A percentile compares a stretch with the other conserved stretches of the same genome.
Evolutionary conservation across 495 filamentous ascomycete genomes (phyloP).

Genomic region (Aspergillus kassunensis): DNA sequence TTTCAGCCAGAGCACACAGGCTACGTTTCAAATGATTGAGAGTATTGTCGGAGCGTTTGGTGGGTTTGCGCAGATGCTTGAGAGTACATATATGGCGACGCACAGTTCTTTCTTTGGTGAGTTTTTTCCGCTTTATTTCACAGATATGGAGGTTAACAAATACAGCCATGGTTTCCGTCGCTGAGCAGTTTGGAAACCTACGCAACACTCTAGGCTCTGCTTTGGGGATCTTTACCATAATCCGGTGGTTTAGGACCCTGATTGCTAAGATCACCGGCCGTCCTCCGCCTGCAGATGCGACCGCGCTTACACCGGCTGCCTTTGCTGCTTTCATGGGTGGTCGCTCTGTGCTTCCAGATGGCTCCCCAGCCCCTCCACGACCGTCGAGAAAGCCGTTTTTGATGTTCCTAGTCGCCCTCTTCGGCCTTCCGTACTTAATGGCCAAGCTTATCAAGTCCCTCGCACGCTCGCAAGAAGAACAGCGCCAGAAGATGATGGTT

Average conservation of each 20-base stretch:
- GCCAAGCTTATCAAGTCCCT: slow-evolving; percentile 84
- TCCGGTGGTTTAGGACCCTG: slow-evolving; percentile 88
- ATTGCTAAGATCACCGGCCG: slow-evolving; percentile 93
- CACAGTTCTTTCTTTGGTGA: slow-evolving; percentile 97
- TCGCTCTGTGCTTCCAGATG: slow-evolving; percentile 50
- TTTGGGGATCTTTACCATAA: slow-evolving; percentile 89
- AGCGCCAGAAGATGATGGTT: slow-evolving; percentile 52
- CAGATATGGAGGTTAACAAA: slow-evolving; percentile 13
- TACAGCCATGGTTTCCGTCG: slow-evolving; percentile 93
- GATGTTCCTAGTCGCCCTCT: slow-evolving; percentile 91
- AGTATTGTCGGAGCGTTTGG: slow-evolving; percentile 95
- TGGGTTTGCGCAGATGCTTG: slow-evolving; percentile 98
- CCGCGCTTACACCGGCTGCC: slow-evolving; percentile 77
- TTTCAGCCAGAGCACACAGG: slow-evolving; percentile 86
- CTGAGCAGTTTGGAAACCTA: slow-evolving; percentile 92
- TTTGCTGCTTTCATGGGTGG: slow-evolving; percentile 78
- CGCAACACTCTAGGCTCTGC: slow-evolving; percentile 93
- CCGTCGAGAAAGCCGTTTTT: slow-evolving; percentile 92
- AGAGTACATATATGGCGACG: slow-evolving; percentile 99
- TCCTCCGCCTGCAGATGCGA: slow-evolving; percentile 80
- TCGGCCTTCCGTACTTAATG: slow-evolving; percentile 95
- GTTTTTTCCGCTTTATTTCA: slow-evolving; percentile 25
- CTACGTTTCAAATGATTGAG: slow-evolving; percentile 99
- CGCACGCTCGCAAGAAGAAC: slow-evolving; percentile 77
- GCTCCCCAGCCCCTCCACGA: slow-evolving; percentile 53